Percentiles rank a stretch among this genome's conserved stretches.
Evolutionary conservation across 208 protist species (phyloP).

Genomic region (Sergeia podlipaevii): DNA sequence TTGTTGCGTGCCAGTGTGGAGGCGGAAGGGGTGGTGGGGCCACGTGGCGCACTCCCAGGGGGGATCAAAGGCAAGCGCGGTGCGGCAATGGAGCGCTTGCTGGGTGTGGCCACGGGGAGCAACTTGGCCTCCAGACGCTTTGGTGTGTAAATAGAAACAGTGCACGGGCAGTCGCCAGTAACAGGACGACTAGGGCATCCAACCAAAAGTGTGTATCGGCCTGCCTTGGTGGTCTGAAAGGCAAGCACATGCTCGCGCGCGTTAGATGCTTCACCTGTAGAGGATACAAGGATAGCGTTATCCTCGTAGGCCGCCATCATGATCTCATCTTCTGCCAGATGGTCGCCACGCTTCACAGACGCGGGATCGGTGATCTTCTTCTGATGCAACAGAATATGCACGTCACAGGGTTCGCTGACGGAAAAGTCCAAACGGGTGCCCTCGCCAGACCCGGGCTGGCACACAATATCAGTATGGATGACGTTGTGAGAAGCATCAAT

Average conservation of each 20-base stretch:
- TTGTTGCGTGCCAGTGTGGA: too few species aligned
- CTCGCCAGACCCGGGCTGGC: background rate
- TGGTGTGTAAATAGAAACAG: slow-evolving; percentile 10
- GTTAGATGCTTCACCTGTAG: slow-evolving; percentile 17
- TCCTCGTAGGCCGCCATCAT: slow-evolving; percentile 14
- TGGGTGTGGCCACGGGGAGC: slow-evolving; percentile 1
- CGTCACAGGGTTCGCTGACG: slow-evolving; percentile 19
- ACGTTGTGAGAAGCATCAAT: slow-evolving; percentile 1
- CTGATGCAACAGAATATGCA: slow-evolving; percentile 27
- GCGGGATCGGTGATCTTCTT: background rate
- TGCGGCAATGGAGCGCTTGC: background rate
- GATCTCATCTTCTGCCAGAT: slow-evolving; percentile 9
- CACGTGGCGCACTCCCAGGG: too few species aligned
- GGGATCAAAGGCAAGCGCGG: too few species aligned
- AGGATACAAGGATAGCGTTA: slow-evolving; percentile 3
- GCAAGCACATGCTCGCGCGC: slow-evolving; percentile 23
- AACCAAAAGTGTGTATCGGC: slow-evolving; percentile 9
- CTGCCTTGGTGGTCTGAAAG: background rate
- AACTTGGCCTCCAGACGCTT: background rate
- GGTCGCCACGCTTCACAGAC: background rate
- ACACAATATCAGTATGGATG: background rate
- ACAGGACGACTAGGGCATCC: background rate
- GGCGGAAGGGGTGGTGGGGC: too few species aligned
- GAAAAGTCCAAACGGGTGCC: slow-evolving; percentile 10
- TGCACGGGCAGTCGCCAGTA: slow-evolving; percentile 19